Evolutionary conservation across 2,329 filamentous ascomycete species (phyloP), one percentile per base, ranked within the genome.

Genomic region (Knufia fluminis): DNA sequence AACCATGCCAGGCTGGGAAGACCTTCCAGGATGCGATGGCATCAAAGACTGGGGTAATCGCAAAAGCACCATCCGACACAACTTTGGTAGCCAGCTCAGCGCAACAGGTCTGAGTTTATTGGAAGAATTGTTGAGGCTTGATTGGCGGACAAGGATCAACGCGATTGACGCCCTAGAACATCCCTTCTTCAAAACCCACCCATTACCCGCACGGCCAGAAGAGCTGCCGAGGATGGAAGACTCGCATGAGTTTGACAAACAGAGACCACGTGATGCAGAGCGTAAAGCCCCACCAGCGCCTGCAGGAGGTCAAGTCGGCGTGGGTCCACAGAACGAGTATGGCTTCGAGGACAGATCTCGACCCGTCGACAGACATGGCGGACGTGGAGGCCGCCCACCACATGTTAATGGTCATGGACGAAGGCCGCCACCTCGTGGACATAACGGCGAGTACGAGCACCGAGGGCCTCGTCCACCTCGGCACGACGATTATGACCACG

Each of bases 211-310:
- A 33, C 78, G 79, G 49, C 88, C 92, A 1, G 83, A 85, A 55
- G 89, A 97, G 45, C 77, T 98, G n/a, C 92, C 92, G 1, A 78
- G 73, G 14, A 97, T 95, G 61, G 87, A 94, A 63, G 91, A 96
- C 61, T 95, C 89, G 39, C 92, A 98, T 67, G 92, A 98, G 66
- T 74, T 97, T n/a, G 92, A 98, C 64, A 80, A 91, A 45, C 81
- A 89, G 64, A 94, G 91, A 67, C 91, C 89, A 59, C 84, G 94
- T 57, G 85, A 89, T 51, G 84, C 92, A 6, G 6, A 28, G 61
- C 87, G 87, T 62, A 85, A 85, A 19, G 85, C 83, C 19, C 76
- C 91, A 9, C 91, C 92, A 10, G 92, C 91, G 0, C 92, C 92
- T 0, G 89, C 91, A 58, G 91, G 90, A 10, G 91, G 88, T 3